A percentile compares a stretch with the other conserved stretches of the same genome.
Conservation (phyloP, 805 yeast species). For the Candida adriatica region DNA sequence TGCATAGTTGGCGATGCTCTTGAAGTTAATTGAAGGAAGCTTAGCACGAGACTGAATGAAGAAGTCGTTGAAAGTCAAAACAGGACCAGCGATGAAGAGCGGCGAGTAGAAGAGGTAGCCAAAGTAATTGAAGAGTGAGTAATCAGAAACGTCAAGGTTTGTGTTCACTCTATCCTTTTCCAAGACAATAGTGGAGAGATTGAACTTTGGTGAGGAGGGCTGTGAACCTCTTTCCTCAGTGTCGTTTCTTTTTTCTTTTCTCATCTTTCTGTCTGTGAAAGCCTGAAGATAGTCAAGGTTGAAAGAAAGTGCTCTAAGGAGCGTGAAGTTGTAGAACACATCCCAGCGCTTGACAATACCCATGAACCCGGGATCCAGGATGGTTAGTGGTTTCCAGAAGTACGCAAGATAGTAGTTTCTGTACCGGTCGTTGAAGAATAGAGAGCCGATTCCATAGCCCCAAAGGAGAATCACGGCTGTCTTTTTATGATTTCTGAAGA, state of each 20-base stretch:
- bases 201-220: conserved; percentile 15
- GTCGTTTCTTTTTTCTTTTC: conserved; percentile 17
- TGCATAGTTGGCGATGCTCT: conserved; percentile 54
- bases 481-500: conserved; percentile 25
- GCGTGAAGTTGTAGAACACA: conserved; percentile 85
- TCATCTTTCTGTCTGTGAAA: conserved; percentile 17
- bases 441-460: conserved; percentile 71
- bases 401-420: conserved; percentile 46
- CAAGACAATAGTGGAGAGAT: conserved; percentile 13
- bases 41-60: conserved; percentile 71
- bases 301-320: conserved; percentile 77
- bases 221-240: conserved; percentile 18
- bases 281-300: conserved; percentile 66
- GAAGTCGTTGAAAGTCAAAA: conserved; percentile 87
- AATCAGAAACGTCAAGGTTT: conserved; percentile 54
- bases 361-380: conserved; percentile 53
- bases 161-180: conserved; percentile 57
- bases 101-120: conserved; percentile 85
- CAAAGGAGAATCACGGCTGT: conserved; percentile 48
- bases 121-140: conserved; percentile 56
- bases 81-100: conserved; percentile 90
- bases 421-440: conserved; percentile 70
- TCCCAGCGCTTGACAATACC: conserved; percentile 93
- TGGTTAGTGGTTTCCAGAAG: conserved; percentile 33
- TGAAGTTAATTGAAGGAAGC: conserved; percentile 50